A percentile compares a stretch with the other conserved stretches of the same genome.
phyloP scores from a whole-genome alignment of 176 grass and related monocot species.

The Eragrostis curvula region DNA sequence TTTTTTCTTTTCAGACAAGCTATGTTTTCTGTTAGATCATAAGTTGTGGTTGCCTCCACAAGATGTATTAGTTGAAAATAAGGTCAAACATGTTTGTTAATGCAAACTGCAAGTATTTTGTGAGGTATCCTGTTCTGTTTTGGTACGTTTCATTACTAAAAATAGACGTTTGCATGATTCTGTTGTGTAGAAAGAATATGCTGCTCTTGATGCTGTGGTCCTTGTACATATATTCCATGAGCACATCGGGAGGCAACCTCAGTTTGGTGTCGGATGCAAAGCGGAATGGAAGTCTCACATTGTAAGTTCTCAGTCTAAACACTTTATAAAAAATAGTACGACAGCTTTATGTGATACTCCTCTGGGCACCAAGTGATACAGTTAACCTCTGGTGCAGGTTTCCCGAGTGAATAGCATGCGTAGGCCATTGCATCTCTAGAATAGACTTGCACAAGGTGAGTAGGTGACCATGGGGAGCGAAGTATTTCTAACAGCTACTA shows the following conservation, averaged over 20 bases:
- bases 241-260: slow-evolving; percentile 62
- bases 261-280: slow-evolving; percentile 63
- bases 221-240: slow-evolving; percentile 87
- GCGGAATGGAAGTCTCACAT: slow-evolving; percentile 91
- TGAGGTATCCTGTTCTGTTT: not conserved
- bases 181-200: slow-evolving; percentile 87
- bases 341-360: not conserved
- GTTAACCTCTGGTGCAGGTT: slow-evolving; percentile 26
- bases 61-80: slow-evolving; percentile 12
- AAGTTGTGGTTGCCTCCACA: not conserved
- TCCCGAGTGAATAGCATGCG: slow-evolving; percentile 42
- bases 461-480: not conserved
- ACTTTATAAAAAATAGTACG: not conserved
- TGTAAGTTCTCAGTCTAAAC: slow-evolving; percentile 51
- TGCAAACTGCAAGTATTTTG: not conserved
- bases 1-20: not conserved
- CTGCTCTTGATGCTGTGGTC: slow-evolving; percentile 86
- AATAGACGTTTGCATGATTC: not conserved
- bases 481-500: not conserved
- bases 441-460: slow-evolving; percentile 6
- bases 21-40: slow-evolving; percentile 21
- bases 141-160: not conserved
- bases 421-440: slow-evolving; percentile 32
- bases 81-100: slow-evolving; percentile 8
- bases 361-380: slow-evolving; percentile 2